A percentile compares a stretch with the other conserved stretches of the same genome.
These are phyloP conservation scores for Rheum nobile DNA, from an alignment of 148 eudicot species.

Conservation along the genomic window DNA sequence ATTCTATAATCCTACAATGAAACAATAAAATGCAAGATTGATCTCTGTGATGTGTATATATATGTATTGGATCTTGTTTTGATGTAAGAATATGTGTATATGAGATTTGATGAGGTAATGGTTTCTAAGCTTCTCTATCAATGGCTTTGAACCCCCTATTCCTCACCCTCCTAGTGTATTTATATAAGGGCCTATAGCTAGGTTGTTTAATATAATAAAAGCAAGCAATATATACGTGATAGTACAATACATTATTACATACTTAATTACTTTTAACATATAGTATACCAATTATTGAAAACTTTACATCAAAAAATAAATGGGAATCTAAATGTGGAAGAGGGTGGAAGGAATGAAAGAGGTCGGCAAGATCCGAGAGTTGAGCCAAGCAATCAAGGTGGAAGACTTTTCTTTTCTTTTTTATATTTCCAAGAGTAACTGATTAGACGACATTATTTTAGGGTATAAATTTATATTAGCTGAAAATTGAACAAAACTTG, in stretches of 20 bases:
- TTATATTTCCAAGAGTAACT: not conserved
- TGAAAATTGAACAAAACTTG: too few species aligned
- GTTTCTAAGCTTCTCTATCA: not conserved
- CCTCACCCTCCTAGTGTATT: not conserved
- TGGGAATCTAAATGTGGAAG: not conserved
- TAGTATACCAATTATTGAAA: not conserved
- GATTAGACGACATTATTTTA: too few species aligned
- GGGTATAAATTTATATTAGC: too few species aligned
- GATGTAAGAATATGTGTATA: not conserved
- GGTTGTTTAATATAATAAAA: not conserved
- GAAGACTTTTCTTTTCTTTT: not conserved
- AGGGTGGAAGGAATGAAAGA: not conserved
- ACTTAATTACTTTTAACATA: not conserved
- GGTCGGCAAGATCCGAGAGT: slow-evolving; percentile 68
- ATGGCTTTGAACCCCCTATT: not conserved
- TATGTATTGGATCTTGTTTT: not conserved
- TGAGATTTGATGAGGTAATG: not conserved
- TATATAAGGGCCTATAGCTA: not conserved
- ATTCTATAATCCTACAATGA: not conserved
- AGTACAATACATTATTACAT: not conserved
- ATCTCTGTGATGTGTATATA: not conserved
- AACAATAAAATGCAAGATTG: not conserved
- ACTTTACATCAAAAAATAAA: not conserved
- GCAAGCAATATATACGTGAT: not conserved
- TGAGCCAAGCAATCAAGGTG: slow-evolving; percentile 22